Evolutionary conservation across 306 rosid genomes (phyloP).

Genomic region (Nissolia schottii): DNA sequence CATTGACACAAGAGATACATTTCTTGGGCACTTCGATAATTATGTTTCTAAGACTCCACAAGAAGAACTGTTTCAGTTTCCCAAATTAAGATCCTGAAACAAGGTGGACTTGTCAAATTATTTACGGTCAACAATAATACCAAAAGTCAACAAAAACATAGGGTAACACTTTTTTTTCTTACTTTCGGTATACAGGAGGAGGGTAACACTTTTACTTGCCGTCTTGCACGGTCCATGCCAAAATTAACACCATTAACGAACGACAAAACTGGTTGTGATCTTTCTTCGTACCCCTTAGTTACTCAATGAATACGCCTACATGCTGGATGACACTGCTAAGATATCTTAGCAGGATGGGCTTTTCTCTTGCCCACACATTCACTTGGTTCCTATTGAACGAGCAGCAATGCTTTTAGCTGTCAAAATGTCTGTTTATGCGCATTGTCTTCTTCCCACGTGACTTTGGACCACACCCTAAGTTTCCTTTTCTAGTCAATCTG

Average conservation of each 20-base stretch:
- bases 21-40: too few relatives aligned
- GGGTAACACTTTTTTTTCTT: too few relatives aligned
- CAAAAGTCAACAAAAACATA: too few relatives aligned
- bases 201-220: too few relatives aligned
- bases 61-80: too few relatives aligned
- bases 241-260: background rate
- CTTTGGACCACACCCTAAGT: constrained; percentile 54
- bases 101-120: too few relatives aligned
- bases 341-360: constrained; percentile 37
- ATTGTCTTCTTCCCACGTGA: constrained; percentile 53
- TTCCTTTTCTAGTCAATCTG: background rate
- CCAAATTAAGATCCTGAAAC: too few relatives aligned
- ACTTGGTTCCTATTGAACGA: constrained; percentile 37
- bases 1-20: too few relatives aligned
- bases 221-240: background rate
- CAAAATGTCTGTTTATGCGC: constrained; percentile 39
- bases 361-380: constrained; percentile 45
- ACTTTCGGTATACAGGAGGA: too few relatives aligned
- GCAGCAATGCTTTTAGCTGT: constrained; percentile 52
- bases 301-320: background rate
- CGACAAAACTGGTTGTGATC: background rate
- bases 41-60: too few relatives aligned
- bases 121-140: too few relatives aligned
- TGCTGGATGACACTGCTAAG: constrained; percentile 20
- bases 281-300: background rate